A percentile compares a stretch with the other conserved stretches of the same genome.
Conservation (phyloP, 2,329 filamentous ascomycete species). For the Aspergillus glaucus region DNA sequence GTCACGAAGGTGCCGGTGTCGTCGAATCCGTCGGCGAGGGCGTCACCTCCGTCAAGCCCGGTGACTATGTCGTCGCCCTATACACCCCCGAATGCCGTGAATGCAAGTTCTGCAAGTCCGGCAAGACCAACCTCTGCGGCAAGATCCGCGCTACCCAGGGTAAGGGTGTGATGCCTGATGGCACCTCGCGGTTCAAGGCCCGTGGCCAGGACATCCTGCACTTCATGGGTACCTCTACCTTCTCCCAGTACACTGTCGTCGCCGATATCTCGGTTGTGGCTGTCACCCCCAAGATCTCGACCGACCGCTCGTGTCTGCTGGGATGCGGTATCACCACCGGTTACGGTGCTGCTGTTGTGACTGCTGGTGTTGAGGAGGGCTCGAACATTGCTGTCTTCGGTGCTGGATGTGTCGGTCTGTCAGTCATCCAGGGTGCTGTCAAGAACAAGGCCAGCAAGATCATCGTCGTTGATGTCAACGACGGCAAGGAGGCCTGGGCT, state of each 20-base stretch:
- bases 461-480: slow-evolving; percentile 72
- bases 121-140: slow-evolving; percentile 98
- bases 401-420: slow-evolving; percentile 90
- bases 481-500: slow-evolving; percentile 82
- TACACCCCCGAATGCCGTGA: slow-evolving; percentile 95
- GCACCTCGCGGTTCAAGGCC: slow-evolving; percentile 87
- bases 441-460: slow-evolving; percentile 65
- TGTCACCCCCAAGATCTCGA: slow-evolving; percentile 81
- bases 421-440: slow-evolving; percentile 88
- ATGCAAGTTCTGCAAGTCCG: slow-evolving; percentile 99
- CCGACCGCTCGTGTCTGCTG: slow-evolving; percentile 92
- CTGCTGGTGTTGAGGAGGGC: slow-evolving; percentile 83
- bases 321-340: slow-evolving; percentile 98
- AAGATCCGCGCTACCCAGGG: slow-evolving; percentile 98
- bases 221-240: slow-evolving; percentile 99
- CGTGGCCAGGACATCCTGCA: slow-evolving; percentile 93
- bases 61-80: slow-evolving; percentile 84
- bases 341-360: slow-evolving; percentile 91
- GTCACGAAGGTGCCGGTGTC: slow-evolving; percentile 85
- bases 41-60: slow-evolving; percentile 87
- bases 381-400: slow-evolving; percentile 89
- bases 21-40: slow-evolving; percentile 93
- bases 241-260: slow-evolving; percentile 97
- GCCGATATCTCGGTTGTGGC: slow-evolving; percentile 97
- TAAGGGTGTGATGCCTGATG: slow-evolving; percentile 93